These are phyloP conservation scores for Globisporangium mamillatum DNA, from an alignment of 352 stramenopile genomes.

Conservation along the genomic window DNA sequence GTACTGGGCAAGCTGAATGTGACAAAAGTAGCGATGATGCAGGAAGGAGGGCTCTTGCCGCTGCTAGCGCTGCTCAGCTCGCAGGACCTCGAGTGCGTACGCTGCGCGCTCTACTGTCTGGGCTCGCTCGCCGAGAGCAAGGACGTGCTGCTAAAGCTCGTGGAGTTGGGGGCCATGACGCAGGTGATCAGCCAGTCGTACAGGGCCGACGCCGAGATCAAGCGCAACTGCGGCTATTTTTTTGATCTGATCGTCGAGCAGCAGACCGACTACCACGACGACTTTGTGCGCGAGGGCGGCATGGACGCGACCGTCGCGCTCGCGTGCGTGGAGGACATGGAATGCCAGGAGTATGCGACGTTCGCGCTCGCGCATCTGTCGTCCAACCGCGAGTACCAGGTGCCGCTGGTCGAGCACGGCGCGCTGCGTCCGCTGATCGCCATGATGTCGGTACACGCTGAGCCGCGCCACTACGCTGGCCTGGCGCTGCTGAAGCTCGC, in stretches of 20 bases:
- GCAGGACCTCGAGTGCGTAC: conserved; percentile 88
- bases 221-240: conserved; percentile 92
- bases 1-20: conserved; percentile 79
- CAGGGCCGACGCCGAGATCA: conserved; percentile 90
- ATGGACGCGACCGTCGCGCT: conserved; percentile 90
- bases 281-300: conserved; percentile 83
- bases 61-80: conserved; percentile 87
- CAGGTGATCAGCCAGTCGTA: conserved; percentile 79
- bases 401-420: conserved; percentile 88
- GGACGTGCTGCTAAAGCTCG: conserved; percentile 89
- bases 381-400: conserved; percentile 93
- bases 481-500: conserved; percentile 96
- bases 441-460: conserved; percentile 94
- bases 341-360: conserved; percentile 95
- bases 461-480: conserved; percentile 94
- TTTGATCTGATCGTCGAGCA: conserved; percentile 90
- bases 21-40: conserved; percentile 90
- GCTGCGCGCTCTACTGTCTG: conserved; percentile 90
- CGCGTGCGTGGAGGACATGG: conserved; percentile 92
- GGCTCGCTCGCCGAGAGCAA: conserved; percentile 92
- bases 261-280: conserved; percentile 90
- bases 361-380: conserved; percentile 94
- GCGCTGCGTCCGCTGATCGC: conserved; percentile 92
- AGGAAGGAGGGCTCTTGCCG: conserved; percentile 86
- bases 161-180: conserved; percentile 85